phyloP scores from a whole-genome alignment of 139 green algal species.

The Chlorella sp. region DNA sequence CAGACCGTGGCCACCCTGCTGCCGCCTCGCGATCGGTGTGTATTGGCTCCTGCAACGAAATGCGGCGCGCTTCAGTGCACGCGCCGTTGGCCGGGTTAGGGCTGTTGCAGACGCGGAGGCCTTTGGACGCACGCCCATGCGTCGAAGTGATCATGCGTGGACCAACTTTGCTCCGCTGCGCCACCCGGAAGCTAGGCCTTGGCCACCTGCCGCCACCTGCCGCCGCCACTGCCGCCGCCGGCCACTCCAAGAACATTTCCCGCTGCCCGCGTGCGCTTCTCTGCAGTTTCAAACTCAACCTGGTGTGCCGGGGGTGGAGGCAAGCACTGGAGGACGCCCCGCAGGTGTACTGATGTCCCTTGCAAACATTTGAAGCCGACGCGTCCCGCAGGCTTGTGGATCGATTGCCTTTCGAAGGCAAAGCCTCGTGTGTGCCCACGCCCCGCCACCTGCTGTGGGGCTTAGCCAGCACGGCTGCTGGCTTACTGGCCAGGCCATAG shows the following conservation, averaged over 20 bases:
- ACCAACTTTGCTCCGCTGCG: too few relatives aligned
- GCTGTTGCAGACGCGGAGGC: too few relatives aligned
- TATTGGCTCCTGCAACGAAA: neutral
- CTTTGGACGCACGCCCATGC: too few relatives aligned
- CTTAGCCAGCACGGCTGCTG: neutral
- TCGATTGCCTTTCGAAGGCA: too few relatives aligned
- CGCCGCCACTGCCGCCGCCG: neutral
- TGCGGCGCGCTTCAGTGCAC: neutral
- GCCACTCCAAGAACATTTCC: neutral
- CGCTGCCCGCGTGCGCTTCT: neutral
- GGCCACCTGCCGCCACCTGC: neutral
- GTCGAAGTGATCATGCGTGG: too few relatives aligned
- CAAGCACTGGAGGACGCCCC: neutral
- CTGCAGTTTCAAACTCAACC: constrained; percentile 7
- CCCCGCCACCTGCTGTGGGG: too few relatives aligned
- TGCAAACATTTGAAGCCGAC: too few relatives aligned
- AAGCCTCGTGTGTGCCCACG: too few relatives aligned
- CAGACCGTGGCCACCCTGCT: neutral
- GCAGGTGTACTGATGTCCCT: neutral
- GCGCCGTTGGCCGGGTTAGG: too few relatives aligned
- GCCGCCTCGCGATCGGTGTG: neutral
- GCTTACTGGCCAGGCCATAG: too few relatives aligned
- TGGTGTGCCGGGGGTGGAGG: constrained; percentile 1
- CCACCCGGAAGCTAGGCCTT: too few relatives aligned
- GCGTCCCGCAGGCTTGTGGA: too few relatives aligned